These are phyloP conservation scores for Allium sativum DNA, from an alignment of 106 monocot species.

Conservation along the genomic window DNA sequence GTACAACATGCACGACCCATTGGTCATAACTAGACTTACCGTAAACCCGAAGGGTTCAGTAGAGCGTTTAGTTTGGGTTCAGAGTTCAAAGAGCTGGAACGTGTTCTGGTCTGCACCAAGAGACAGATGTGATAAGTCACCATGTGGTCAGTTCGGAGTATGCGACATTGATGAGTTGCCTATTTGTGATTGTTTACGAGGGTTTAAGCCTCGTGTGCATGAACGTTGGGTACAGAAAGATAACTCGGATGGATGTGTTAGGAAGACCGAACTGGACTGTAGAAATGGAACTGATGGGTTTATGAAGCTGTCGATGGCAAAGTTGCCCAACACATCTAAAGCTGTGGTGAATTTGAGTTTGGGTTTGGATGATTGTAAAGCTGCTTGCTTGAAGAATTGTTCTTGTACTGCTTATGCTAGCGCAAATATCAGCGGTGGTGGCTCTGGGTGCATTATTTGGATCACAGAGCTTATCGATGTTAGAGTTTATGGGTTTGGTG, in stretches of 20 bases:
- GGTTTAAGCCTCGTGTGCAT: constrained; percentile 17
- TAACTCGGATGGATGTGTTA: neutral
- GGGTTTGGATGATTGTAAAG: constrained; percentile 1
- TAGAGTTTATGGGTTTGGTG: constrained; percentile 9
- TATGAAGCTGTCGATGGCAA: neutral
- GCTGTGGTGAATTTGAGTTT: neutral
- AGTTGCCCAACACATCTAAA: constrained; percentile 20
- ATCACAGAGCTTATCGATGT: constrained; percentile 25
- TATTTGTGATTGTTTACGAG: constrained; percentile 23
- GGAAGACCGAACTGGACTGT: constrained; percentile 9
- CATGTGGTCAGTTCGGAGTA: constrained; percentile 1
- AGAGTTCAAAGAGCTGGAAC: constrained; percentile 7
- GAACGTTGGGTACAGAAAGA: neutral
- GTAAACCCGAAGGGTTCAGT: constrained; percentile 4
- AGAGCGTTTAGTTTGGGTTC: constrained; percentile 16
- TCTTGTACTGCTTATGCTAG: constrained; percentile 10
- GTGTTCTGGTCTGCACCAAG: constrained; percentile 14
- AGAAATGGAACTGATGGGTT: constrained; percentile 26
- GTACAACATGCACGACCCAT: neutral
- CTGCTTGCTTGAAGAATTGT: constrained; percentile 6
- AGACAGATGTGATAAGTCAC: constrained; percentile 20
- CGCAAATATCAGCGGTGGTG: constrained; percentile 2
- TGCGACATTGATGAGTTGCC: constrained; percentile 2
- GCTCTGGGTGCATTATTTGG: constrained; percentile 55
- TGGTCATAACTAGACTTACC: constrained; percentile 5